Conservation (phyloP, 148 eudicot species). For the Vaccinium macrocarpon region DNA sequence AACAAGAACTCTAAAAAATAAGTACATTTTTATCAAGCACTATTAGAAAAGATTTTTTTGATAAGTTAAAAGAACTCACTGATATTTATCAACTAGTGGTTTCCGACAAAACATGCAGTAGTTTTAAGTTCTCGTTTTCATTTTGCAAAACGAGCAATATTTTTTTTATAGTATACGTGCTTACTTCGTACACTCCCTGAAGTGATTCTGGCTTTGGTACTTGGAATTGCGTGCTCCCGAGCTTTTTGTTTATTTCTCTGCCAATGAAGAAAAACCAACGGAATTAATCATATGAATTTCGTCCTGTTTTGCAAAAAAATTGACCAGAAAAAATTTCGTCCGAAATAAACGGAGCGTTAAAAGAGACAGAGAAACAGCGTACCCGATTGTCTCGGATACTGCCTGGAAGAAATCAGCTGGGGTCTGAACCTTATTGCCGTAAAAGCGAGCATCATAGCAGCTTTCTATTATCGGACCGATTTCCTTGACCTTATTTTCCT, state of each 20-base stretch:
- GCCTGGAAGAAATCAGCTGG: slow-evolving; percentile 54
- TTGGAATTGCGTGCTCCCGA: slow-evolving; percentile 68
- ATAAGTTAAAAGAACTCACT: no score
- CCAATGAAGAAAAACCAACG: not conserved
- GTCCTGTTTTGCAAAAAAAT: no score
- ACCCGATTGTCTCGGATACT: slow-evolving; percentile 66
- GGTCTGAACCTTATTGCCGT: slow-evolving; percentile 19
- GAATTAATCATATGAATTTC: not conserved
- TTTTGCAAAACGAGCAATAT: no score
- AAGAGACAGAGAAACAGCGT: not conserved
- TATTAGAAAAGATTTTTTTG: no score
- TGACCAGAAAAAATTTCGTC: no score
- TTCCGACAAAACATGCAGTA: no score
- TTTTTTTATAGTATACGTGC: not conserved
- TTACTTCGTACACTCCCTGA: slow-evolving; percentile 39
- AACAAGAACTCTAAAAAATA: no score
- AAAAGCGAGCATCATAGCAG: slow-evolving; percentile 42
- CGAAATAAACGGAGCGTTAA: not conserved
- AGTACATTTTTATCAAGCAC: no score
- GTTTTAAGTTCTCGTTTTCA: no score
- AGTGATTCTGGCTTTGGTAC: slow-evolving; percentile 51
- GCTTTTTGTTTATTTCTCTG: slow-evolving; percentile 57
- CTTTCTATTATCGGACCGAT: slow-evolving; percentile 38
- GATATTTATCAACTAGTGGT: no score
- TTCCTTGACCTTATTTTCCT: slow-evolving; percentile 33